Evolutionary conservation across 2,329 filamentous ascomycete genomes (phyloP), one percentile per base, ranked within the genome.

Genomic region (Xylariaceae sp.): DNA sequence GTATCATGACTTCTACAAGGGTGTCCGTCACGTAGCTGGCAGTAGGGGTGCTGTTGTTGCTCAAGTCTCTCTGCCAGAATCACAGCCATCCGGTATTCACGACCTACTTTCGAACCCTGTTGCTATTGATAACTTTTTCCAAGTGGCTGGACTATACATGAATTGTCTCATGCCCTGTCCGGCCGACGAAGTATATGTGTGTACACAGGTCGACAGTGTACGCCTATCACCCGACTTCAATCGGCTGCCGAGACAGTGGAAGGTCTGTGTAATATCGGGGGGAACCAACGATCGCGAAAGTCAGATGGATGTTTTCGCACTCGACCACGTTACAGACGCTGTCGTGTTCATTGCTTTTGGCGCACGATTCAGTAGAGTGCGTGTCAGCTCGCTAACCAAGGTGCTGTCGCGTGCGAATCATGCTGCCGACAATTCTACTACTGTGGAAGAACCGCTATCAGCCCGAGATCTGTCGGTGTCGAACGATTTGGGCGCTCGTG

Each of bases 81-180:
- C 37, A 41, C 37, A 41, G 11, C 37, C 37, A 3, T 41, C 37
- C 4, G 37, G 2, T 9, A 1, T 41, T 41, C 37, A 41, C 37
- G 4, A 41, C 11, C 11, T 41, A 1, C 37, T 41, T 5, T 41
- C 37, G 8, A 41, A 41, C 8, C 37, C 37, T 13, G 37, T 41
- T 41, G 37, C 37, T 3, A n/a, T 15, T 2, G 41, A 45, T n/a
- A n/a, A 15, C 6, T 45, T 75, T 60, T 64, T 71, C 39, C 75
- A 77, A 59, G 68, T 76, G 0, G 73, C 53, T 13, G 74, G 75
- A 2, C 67, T 77, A 1, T 75, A 61, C 53, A 66, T 72, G 5
- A 77, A 77, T 41, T 41, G 37, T 41, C 37, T 41, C 8, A 9
- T 8, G 11, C 37, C 37, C 37, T 41, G 37, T 41, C 61, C 66